Conservation (phyloP, 169 alveolate genomes). For the Plasmodium fragile region DNA sequence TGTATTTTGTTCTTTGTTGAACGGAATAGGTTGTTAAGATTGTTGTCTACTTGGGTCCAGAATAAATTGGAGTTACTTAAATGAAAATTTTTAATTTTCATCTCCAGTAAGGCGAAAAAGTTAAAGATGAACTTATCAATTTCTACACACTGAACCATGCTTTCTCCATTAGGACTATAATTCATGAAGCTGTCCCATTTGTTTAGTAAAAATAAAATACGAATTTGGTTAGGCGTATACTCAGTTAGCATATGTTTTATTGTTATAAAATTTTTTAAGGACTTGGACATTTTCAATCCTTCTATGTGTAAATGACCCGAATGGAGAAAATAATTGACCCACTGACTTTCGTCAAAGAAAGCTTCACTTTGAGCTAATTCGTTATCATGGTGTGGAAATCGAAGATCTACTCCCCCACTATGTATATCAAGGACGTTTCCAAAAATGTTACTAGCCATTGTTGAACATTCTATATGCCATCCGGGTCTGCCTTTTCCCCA, state of each 20-base stretch:
- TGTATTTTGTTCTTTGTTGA: slow-evolving; percentile 72
- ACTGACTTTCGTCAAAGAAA: slow-evolving; percentile 92
- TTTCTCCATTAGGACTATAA: slow-evolving; percentile 90
- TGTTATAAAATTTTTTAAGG: slow-evolving; percentile 97
- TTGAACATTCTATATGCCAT: slow-evolving; percentile 99
- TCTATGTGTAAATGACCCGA: slow-evolving; percentile 98
- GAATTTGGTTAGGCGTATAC: slow-evolving; percentile 91
- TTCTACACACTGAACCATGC: slow-evolving; percentile 94
- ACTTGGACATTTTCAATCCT: slow-evolving; percentile 98
- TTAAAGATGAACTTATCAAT: slow-evolving; percentile 93
- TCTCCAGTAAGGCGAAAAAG: slow-evolving; percentile 93
- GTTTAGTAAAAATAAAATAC: slow-evolving; percentile 90
- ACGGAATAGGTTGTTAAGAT: slow-evolving; percentile 76
- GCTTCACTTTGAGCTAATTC: slow-evolving; percentile 99
- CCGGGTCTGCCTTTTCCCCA: slow-evolving; percentile 99
- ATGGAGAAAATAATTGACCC: slow-evolving; percentile 98
- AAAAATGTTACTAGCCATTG: slow-evolving; percentile 95
- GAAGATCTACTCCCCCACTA: slow-evolving; percentile 98
- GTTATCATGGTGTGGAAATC: slow-evolving; percentile 99
- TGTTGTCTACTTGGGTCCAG: slow-evolving; percentile 78
- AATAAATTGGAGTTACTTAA: slow-evolving; percentile 75
- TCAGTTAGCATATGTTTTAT: slow-evolving; percentile 90
- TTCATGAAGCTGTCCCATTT: slow-evolving; percentile 94
- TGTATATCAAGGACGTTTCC: slow-evolving; percentile 97
- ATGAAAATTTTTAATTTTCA: slow-evolving; percentile 85